phyloP scores from a whole-genome alignment of 2,329 filamentous ascomycete genomes.

The Pseudonectria foliicola region DNA sequence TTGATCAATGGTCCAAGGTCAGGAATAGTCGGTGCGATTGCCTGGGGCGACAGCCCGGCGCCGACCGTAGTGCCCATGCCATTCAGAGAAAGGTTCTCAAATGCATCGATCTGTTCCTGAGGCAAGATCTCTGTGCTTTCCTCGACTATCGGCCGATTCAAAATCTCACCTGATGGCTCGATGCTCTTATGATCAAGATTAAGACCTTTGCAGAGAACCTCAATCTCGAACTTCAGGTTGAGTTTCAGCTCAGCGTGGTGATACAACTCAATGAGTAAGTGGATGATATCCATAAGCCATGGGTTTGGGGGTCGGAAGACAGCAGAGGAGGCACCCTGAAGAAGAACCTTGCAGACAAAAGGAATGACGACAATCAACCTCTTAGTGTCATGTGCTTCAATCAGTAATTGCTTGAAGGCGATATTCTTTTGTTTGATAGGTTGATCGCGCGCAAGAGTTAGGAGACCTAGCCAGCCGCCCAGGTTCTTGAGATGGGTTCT shows the following conservation, averaged over 20 bases:
- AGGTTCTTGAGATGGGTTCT: constrained; percentile 87
- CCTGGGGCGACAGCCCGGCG: constrained; percentile 68
- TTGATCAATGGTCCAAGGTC: constrained; percentile 73
- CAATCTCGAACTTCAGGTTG: constrained; percentile 97
- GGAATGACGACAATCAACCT: constrained; percentile 88
- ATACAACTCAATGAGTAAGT: constrained; percentile 86
- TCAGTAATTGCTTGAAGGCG: constrained; percentile 89
- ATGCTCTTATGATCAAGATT: constrained; percentile 89
- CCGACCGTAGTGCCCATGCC: constrained; percentile 62
- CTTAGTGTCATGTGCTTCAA: constrained; percentile 90
- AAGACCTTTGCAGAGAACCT: constrained; percentile 90
- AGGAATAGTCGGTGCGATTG: constrained; percentile 73
- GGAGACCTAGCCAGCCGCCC: constrained; percentile 83
- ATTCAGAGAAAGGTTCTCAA: constrained; percentile 75
- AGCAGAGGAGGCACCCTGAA: constrained; percentile 75
- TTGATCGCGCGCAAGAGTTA: constrained; percentile 89
- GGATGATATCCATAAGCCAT: constrained; percentile 95
- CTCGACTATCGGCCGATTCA: constrained; percentile 63
- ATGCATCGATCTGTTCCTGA: constrained; percentile 67
- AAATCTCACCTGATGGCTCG: constrained; percentile 78
- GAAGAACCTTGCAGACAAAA: constrained; percentile 93
- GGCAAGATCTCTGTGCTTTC: constrained; percentile 53
- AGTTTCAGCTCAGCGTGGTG: constrained; percentile 89
- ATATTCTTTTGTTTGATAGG: constrained; percentile 96
- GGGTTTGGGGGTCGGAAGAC: constrained; percentile 94